Evolutionary conservation across 139 green algal species (phyloP), one percentile per base, ranked within the genome.

Genomic region (Eudorina sp.): DNA sequence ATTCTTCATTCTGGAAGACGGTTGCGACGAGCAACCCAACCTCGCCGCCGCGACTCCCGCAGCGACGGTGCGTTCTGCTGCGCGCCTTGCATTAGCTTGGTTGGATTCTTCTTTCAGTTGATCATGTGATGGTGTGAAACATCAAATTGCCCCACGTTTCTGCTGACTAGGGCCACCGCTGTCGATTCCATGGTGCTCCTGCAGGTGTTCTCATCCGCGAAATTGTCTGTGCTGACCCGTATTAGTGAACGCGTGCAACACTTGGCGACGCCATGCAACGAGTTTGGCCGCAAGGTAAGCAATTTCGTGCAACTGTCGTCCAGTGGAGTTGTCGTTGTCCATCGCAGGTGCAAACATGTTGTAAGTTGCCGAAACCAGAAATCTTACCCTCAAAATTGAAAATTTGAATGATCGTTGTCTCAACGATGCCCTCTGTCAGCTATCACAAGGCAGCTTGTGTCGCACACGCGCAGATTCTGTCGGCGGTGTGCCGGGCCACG

Each of bases 211-310:
- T 75, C 34, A 18, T 48, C 16, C 38, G 66, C 66, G 25, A 75
- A 75, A 25, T 18, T 75, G 34, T 23, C 34, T 7, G 66, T 29
- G 34, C 66, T 75, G 5, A 75, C 36, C 18, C n/a, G 66, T 4
- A 19, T 75, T 29, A 45, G 18, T 45, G 66, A 75, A 25, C 36
- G 66, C 19, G 16, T 75, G 11, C 66, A 75, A 45, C 19, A 48
- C 9, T 3, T 75, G 34, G 36, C 66, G 31, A 75, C 66, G 7
- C 70, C 70, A 36, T 79, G 70, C 41, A 55, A 79, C 40, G 40
- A 34, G 38, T 79, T 79, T 55, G 70, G 66, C 66, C 66, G 66
- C 31, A 75, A 48, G 66, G 66, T 75, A 25, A 58, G 51, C 51
- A 58, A 58, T 13, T 68, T n/a, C n/a, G n/a, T n/a, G n/a, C n/a